Conservation (phyloP, 2,329 filamentous ascomycete genomes). For the Fusarium bulbicola region DNA sequence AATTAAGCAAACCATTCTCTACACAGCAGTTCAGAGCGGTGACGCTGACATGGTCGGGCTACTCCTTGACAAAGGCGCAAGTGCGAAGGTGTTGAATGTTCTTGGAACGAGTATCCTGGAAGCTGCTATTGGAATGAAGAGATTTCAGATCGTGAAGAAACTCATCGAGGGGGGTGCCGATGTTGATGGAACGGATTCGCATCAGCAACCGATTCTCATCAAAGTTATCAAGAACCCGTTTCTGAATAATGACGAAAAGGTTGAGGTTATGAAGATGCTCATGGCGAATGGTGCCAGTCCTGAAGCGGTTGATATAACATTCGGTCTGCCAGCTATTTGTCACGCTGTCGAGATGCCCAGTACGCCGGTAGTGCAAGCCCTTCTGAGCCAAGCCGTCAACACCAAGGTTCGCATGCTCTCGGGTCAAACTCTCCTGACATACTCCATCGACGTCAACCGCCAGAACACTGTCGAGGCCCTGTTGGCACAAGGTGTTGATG, state of each 20-base stretch:
- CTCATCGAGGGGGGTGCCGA: not conserved
- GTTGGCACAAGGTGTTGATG: not conserved
- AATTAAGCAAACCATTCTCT: not conserved
- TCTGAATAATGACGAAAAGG: not conserved
- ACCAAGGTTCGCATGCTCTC: constrained; percentile 12
- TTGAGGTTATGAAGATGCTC: not conserved
- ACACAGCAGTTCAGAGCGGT: not conserved
- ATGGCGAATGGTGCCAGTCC: not conserved
- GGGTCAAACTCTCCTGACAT: not conserved
- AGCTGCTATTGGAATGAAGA: not conserved
- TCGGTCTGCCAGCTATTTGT: constrained; percentile 1
- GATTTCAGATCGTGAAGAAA: not conserved
- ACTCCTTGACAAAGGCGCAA: not conserved
- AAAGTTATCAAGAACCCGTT: constrained; percentile 1
- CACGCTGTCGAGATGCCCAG: constrained; percentile 10
- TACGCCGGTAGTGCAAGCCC: not conserved
- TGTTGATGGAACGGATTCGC: not conserved
- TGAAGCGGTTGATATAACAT: not conserved
- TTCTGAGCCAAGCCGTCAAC: not conserved
- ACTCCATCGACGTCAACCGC: constrained; percentile 9
- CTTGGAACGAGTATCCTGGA: not conserved
- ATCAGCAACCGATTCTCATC: constrained; percentile 1
- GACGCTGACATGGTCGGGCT: not conserved
- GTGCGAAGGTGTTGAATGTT: rapidly evolving
- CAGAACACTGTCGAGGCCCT: not conserved